A percentile compares a stretch with the other conserved stretches of the same genome.
Conservation (phyloP, 2,329 filamentous ascomycete genomes). For the Coccinonectria pachysandricola region DNA sequence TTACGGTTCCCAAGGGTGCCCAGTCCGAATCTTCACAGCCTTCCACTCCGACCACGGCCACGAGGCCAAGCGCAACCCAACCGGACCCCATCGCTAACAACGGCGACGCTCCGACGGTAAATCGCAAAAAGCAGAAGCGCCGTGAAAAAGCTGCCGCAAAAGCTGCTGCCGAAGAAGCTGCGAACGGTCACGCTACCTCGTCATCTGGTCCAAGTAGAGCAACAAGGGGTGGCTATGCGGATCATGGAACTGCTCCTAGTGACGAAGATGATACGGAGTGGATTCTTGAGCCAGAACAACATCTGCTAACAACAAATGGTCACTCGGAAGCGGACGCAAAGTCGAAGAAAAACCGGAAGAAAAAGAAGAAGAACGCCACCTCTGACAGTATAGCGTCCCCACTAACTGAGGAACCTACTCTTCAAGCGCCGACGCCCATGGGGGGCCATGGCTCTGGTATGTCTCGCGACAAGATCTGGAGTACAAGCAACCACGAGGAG, state of each 20-base stretch:
- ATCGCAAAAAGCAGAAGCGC: constrained; percentile 92
- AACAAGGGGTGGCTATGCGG: constrained; percentile 20
- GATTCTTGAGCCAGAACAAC: constrained; percentile 22
- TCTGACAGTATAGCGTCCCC: constrained; percentile 13
- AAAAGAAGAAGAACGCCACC: constrained; percentile 48
- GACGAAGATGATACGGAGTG: constrained; percentile 43
- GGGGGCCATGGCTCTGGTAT: constrained; percentile 31
- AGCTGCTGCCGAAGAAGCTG: constrained; percentile 35
- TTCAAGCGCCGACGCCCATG: constrained; percentile 18
- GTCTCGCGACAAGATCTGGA: constrained; percentile 87
- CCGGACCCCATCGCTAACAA: constrained; percentile 19
- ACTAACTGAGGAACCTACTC: constrained; percentile 7
- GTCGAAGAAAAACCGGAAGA: constrained; percentile 55
- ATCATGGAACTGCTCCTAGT: constrained; percentile 44
- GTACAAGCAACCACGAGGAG: constrained; percentile 87
- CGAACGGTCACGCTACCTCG: constrained; percentile 33
- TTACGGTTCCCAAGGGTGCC: constrained; percentile 49
- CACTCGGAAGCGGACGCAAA: constrained; percentile 25
- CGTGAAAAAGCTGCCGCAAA: constrained; percentile 75
- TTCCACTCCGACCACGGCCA: constrained; percentile 37
- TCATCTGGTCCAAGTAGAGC: constrained; percentile 16
- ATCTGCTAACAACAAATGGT: constrained; percentile 23
- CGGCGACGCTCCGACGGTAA: constrained; percentile 45
- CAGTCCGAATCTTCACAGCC: constrained; percentile 44
- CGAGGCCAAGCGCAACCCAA: constrained; percentile 26